Evolutionary conservation across 1,284 basidiomycete genomes (phyloP), one percentile per base, ranked within the genome.

Genomic region (Taiwanofungus camphoratus): DNA sequence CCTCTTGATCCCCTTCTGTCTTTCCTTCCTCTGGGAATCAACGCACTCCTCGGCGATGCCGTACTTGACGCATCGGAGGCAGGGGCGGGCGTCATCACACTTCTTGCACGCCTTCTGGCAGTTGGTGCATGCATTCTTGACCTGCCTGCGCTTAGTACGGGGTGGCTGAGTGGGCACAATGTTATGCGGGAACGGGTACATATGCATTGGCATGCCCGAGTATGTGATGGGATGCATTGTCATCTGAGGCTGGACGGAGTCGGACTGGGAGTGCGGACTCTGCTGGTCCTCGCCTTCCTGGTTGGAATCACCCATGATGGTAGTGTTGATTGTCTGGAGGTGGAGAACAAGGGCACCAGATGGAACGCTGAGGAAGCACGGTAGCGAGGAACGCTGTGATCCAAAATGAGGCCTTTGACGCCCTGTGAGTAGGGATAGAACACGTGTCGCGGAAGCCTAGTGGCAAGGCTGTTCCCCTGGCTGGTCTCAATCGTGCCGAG

Each of bases 61-160:
- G 56, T 92, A 92, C 67, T 86, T 88, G 62, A 89, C 81, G 56
- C 88, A 92, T 52, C 88, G 82, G 51, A 87, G 79, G 63, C 89
- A 92, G 48, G 88, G 88, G 46, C 88, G 74, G 48, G 83, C 86
- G 56, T 89, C 86, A 67, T 92, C 89, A 62, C 89, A 92, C 64
- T 90, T 90, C 73, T 92, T 92, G 74, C 87, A 92, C 1, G 89
- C 85, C 63, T 87, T 88, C 65, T 91, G 88, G 61, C 88, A 92
- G 56, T 87, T 87, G 36, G 86, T 87, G 65, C 88, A 92, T 42
- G 88, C 88, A 54, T 90, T 91, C 77, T 92, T 92, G 70, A 92
- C 89, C 60, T 92, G 88, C 48, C 83, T 75, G 53, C 88, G 84
- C 65, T 92, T 92, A 24, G 81, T 71, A 50, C 80, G 76, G 42